Percentiles rank a stretch among this genome's conserved stretches.
Evolutionary conservation across 2,329 filamentous ascomycete species (phyloP).

Genomic region (Colletotrichum abscissum): DNA sequence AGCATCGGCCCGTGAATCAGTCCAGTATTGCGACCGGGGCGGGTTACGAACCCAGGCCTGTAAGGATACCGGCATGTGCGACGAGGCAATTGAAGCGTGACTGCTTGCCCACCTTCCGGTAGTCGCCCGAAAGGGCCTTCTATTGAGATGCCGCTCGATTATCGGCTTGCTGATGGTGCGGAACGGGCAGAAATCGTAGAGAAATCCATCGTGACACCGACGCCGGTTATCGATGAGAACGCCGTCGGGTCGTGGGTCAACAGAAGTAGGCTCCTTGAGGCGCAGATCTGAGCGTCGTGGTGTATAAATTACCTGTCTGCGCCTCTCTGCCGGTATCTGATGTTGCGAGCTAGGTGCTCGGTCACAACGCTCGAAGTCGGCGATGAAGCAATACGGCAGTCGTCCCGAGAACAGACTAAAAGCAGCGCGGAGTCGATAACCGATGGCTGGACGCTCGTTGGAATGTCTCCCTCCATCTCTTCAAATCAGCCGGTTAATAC

Average conservation of each 20-base stretch:
- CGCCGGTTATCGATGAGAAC: neutral
- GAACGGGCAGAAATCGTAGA: neutral
- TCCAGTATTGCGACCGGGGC: neutral
- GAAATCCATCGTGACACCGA: neutral
- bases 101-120: neutral
- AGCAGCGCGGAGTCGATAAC: neutral
- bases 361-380: neutral
- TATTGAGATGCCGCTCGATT: neutral
- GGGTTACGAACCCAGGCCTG: neutral
- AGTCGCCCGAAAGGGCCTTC: neutral
- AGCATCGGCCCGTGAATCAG: neutral
- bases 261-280: neutral
- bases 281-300: neutral
- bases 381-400: neutral
- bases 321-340: neutral
- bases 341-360: neutral
- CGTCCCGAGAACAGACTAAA: neutral
- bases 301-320: neutral
- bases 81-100: neutral
- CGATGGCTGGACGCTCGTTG: neutral
- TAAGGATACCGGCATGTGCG: neutral
- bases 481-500: neutral
- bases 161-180: neutral
- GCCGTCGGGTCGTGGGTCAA: neutral
- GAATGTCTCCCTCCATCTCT: neutral